phyloP scores from a whole-genome alignment of 305 asterid species.

The Andrographis paniculata region DNA sequence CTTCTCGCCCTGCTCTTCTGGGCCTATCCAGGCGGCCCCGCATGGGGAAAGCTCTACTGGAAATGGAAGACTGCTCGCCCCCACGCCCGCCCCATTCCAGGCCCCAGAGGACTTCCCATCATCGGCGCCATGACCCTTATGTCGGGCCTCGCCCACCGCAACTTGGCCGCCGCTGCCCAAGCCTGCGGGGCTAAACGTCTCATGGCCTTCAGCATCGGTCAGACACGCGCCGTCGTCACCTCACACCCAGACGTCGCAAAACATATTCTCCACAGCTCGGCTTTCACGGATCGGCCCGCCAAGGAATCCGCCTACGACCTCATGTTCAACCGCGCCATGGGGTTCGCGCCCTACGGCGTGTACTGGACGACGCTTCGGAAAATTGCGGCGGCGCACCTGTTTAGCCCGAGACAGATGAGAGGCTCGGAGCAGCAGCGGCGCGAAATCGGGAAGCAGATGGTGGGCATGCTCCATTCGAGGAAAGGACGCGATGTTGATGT shows the following conservation, averaged over 20 bases:
- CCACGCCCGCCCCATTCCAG: conserved; percentile 33
- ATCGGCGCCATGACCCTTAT: conserved; percentile 70
- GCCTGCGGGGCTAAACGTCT: conserved; percentile 44
- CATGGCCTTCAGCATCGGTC: conserved; percentile 76
- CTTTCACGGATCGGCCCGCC: conserved; percentile 65
- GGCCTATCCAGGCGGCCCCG: conserved; percentile 76
- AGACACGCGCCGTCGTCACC: conserved; percentile 54
- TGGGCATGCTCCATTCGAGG: conserved; percentile 21
- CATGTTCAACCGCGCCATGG: conserved; percentile 78
- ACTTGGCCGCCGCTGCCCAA: conserved; percentile 47
- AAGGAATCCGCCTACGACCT: conserved; percentile 66
- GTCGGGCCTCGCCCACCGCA: conserved; percentile 69
- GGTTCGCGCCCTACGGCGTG: conserved; percentile 78
- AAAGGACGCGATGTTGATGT: background rate
- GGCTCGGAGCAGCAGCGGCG: conserved; percentile 41
- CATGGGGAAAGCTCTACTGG: conserved; percentile 60
- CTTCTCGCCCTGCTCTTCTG: conserved; percentile 45
- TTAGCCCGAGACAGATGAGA: conserved; percentile 54
- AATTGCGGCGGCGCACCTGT: conserved; percentile 55
- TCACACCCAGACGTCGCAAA: conserved; percentile 54
- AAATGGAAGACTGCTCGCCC: too few species aligned
- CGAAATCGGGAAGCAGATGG: conserved; percentile 39
- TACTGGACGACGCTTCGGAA: conserved; percentile 72
- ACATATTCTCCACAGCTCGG: conserved; percentile 44
- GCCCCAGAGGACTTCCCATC: conserved; percentile 63